Percentiles rank a stretch among this genome's conserved stretches.
phyloP scores from a whole-genome alignment of 1,284 basidiomycete genomes.

The Bjerkandera adusta region DNA sequence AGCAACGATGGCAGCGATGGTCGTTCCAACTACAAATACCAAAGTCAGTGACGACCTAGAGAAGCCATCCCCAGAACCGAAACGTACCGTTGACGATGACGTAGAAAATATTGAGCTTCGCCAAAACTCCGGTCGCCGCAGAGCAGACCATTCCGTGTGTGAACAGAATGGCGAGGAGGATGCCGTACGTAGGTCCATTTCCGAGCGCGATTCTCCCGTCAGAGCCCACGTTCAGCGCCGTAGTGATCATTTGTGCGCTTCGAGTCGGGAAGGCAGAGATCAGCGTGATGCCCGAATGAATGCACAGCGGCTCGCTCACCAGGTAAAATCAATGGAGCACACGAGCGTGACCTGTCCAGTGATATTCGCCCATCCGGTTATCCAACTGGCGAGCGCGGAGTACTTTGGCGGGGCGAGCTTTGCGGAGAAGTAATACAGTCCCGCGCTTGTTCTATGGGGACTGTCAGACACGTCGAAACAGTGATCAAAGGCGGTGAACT shows the following conservation, averaged over 20 bases:
- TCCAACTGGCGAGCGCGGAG: slow-evolving; percentile 66
- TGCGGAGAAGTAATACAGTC: slow-evolving; percentile 73
- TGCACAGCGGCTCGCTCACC: slow-evolving; percentile 30
- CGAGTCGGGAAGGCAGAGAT: not conserved
- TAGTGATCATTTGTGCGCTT: slow-evolving; percentile 74
- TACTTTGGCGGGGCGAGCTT: slow-evolving; percentile 61
- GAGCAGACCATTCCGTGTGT: slow-evolving; percentile 69
- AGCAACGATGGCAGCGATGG: slow-evolving; percentile 54
- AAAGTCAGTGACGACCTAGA: not conserved
- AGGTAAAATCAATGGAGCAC: slow-evolving; percentile 74
- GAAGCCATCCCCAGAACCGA: not conserved
- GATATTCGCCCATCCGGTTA: slow-evolving; percentile 68
- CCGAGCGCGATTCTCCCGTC: slow-evolving; percentile 51
- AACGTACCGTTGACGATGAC: slow-evolving; percentile 57
- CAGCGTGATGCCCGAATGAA: not conserved
- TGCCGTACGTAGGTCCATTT: slow-evolving; percentile 64
- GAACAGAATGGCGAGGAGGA: slow-evolving; percentile 60
- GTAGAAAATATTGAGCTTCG: slow-evolving; percentile 67
- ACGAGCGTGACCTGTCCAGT: slow-evolving; percentile 62
- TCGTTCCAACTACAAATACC: slow-evolving; percentile 25
- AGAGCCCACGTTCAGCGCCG: slow-evolving; percentile 60
- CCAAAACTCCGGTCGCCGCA: slow-evolving; percentile 61
- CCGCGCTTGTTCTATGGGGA: slow-evolving; percentile 41
- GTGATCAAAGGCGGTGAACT: slow-evolving; percentile 25
- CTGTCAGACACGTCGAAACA: not conserved